Conservation (phyloP, 768 basidiomycete species). For the Amanita subjunquillea region DNA sequence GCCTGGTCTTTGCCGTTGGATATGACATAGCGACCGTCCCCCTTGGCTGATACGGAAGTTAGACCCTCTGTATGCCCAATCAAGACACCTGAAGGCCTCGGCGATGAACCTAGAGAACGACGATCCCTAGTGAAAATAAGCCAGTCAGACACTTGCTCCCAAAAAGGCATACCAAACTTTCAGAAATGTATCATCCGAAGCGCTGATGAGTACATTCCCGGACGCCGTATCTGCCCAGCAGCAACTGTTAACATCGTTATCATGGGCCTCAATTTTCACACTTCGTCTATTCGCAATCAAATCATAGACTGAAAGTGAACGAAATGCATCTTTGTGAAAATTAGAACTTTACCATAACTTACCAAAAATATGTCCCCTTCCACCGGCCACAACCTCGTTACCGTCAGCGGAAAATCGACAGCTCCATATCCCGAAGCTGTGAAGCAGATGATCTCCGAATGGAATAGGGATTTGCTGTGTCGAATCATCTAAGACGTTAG, state of each 20-base stretch:
- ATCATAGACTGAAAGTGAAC: constrained; percentile 66
- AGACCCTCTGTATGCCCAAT: constrained; percentile 96
- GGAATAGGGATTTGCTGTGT: constrained; percentile 51
- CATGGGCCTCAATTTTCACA: constrained; percentile 81
- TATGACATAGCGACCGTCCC: constrained; percentile 91
- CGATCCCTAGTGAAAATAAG: constrained; percentile 37
- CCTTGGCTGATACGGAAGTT: constrained; percentile 90
- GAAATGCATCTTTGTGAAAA: not conserved
- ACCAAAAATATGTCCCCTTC: constrained; percentile 73
- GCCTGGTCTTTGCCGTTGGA: constrained; percentile 97
- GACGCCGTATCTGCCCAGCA: constrained; percentile 93
- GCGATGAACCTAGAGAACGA: constrained; percentile 40
- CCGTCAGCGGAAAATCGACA: constrained; percentile 96
- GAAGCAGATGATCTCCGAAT: constrained; percentile 37
- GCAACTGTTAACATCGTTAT: constrained; percentile 89
- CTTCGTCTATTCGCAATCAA: constrained; percentile 68
- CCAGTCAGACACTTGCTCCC: constrained; percentile 37
- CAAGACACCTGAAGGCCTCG: constrained; percentile 84
- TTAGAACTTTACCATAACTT: constrained; percentile 6
- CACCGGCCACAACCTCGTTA: constrained; percentile 90
- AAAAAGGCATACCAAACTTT: constrained; percentile 75
- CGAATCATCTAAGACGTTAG: constrained; percentile 55
- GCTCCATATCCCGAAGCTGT: constrained; percentile 76
- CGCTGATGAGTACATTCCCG: constrained; percentile 91
- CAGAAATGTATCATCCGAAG: constrained; percentile 87